Conservation (phyloP, 495 filamentous ascomycete genomes). For the Tuber borchii region DNA sequence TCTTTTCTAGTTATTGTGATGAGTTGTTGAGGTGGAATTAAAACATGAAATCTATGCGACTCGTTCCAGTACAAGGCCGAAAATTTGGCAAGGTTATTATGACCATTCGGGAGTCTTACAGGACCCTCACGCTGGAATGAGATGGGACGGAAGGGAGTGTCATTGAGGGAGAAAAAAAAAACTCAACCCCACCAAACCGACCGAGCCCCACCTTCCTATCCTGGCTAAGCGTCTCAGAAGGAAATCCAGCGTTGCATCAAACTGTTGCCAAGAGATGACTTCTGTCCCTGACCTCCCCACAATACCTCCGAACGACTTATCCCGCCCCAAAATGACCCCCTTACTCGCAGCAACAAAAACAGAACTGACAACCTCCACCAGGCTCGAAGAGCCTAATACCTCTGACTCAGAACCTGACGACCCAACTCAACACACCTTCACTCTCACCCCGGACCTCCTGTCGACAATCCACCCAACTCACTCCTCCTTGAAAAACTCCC, state of each 20-base stretch:
- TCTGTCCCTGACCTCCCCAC: neutral
- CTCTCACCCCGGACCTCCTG: neutral
- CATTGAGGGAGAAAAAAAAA: neutral
- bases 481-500: constrained; percentile 19
- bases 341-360: neutral
- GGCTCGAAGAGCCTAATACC: neutral
- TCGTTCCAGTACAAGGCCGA: neutral
- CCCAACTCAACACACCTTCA: neutral
- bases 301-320: neutral
- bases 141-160: neutral
- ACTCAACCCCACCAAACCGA: constrained; percentile 3
- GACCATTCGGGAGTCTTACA: neutral
- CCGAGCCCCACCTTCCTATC: constrained; percentile 4
- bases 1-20: neutral
- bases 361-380: neutral
- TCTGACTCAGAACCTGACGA: neutral
- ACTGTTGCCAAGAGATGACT: neutral
- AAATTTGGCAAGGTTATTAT: neutral
- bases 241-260: neutral
- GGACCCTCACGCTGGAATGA: neutral
- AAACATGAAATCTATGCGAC: neutral
- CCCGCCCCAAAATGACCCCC: neutral
- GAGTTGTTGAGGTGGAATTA: neutral
- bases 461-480: constrained; percentile 3
- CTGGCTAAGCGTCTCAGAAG: neutral